Base-by-base conservation (phyloP, 768 basidiomycete genomes). In the Phanerochaete carnosa region DNA sequence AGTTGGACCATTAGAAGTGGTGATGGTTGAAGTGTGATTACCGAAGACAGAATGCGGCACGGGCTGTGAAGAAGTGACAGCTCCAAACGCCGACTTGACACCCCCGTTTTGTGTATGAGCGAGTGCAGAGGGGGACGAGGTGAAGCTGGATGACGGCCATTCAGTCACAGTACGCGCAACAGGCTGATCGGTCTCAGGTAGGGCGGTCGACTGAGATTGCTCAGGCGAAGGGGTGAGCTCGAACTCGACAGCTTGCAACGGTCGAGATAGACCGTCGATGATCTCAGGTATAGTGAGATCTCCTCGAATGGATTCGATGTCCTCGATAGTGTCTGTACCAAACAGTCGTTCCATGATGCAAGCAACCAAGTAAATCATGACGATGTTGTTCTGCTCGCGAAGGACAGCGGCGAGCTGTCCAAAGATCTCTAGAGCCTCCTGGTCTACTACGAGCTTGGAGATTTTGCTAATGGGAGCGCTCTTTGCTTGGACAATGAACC, bases 321-420 rank as follows among this genome's bases (percentile, higher is more conserved):
- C 83, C 4, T 91, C 87, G 62, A 92, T 85, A 3, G 92, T 85
- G 46, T 89, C 90, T 66, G 85, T 82, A 65, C 90, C 88, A 69
- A 98, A 95, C 50, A 93, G 79, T n/a, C 88, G 76, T 70, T 96
- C 92, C 46, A 95, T 77, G 50, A 98, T 83, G 69, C 94, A 97
- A 0, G 91, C 93, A 26, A 97, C 84, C 26, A 98, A 84, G 68
- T 90, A 97, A 1, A 93, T 89, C 82, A 93, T 90, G 15, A 86
- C 74, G 1, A 78, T 74, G 55, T 80, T 84, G 45, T 87, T 86
- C 65, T 90, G 81, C 45, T 87, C 81, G 59, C 86, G 81, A 26
- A 92, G 79, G 28, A 85, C 82, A 4, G 68, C 70, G 0, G 84
- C 88, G 11, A 92, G 78, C 59, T 86, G 77, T 0, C 78, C 79